These are phyloP conservation scores for Allium fistulosum DNA, from an alignment of 106 monocot species.

Conservation along the genomic window DNA sequence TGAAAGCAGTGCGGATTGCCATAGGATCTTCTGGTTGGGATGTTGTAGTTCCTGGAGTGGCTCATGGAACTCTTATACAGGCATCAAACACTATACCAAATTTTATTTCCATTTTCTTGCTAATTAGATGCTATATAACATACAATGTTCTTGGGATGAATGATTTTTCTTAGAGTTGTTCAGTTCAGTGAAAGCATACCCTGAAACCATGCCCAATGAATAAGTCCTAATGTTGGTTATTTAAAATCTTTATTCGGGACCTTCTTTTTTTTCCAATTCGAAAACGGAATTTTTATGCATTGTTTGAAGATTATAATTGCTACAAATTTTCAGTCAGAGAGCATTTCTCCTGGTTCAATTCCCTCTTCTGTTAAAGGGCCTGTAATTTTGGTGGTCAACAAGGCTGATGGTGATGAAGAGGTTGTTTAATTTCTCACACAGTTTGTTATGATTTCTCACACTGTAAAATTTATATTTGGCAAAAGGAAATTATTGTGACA, in stretches of 20 bases:
- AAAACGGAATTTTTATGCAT: too few species aligned
- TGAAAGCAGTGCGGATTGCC: slow-evolving; percentile 50
- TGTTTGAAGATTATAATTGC: background rate
- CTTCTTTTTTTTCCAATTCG: too few species aligned
- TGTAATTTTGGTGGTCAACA: slow-evolving; percentile 71
- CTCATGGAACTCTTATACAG: slow-evolving; percentile 68
- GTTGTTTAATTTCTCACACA: slow-evolving; percentile 13
- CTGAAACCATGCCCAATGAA: too few species aligned
- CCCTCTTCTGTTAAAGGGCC: slow-evolving; percentile 53
- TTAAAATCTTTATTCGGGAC: too few species aligned
- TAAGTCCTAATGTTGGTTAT: too few species aligned
- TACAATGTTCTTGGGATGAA: too few species aligned
- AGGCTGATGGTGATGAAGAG: slow-evolving; percentile 98
- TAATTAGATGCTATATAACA: too few species aligned
- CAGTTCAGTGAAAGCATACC: too few species aligned
- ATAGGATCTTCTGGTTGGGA: slow-evolving; percentile 83
- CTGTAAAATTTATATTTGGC: background rate
- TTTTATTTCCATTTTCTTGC: too few species aligned
- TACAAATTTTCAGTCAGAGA: slow-evolving; percentile 54
- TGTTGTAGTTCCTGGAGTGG: slow-evolving; percentile 84
- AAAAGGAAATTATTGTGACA: slow-evolving; percentile 12
- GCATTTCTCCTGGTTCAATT: slow-evolving; percentile 70
- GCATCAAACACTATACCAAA: background rate
- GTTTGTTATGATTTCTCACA: background rate
- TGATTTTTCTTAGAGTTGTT: too few species aligned